Evolutionary conservation across 129 eudicot genomes (phyloP), one percentile per base, ranked within the genome.

Genomic region (Sambucus nigra): DNA sequence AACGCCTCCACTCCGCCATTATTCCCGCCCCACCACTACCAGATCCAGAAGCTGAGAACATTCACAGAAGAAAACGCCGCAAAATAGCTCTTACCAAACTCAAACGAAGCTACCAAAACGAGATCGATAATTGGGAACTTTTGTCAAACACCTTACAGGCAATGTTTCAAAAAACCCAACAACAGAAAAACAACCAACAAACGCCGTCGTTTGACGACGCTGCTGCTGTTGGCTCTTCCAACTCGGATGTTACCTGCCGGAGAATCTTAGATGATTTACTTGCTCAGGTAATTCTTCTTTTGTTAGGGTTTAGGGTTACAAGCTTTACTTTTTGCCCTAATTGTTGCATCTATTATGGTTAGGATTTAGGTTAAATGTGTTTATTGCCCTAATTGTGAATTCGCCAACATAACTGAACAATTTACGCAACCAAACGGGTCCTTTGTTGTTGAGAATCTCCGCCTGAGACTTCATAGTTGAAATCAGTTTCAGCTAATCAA

Each of bases 81-180:
- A 72, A 73, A 22, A 63, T 26, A 18, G 71, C 67, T 1, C 75
- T 89, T 5, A 7, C 67, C 7, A 71, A 73, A 57, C 73, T 89
- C 38, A 89, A 61, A 57, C 60, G 68, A 0, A 81, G 55, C 71
- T 78, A 84, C 40, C 50, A 61, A 25, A 69, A 61, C 17, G 97
- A 89, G 59, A 76, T 81, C 38, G 47, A 6, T 25, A 84, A 57
- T 24, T 89, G 97, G 97, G 95, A 78, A 66, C 77, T 32, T 68
- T 64, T 89, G 57, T 78, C 93, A 60, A 89, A 78, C 83, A 74
- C 73, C 69, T 81, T 84, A 57, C 32, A 57, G 64, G 68, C 69
- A 24, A 58, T 76, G 65, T 69, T 70, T 50, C 50, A 70, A 10
- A 80, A 63, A 12, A 60, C 79, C 12, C 69, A 53, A 59, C 63